Evolutionary conservation across 2,329 filamentous ascomycete species (phyloP).

Genomic region (Cladophialophora bantiana): DNA sequence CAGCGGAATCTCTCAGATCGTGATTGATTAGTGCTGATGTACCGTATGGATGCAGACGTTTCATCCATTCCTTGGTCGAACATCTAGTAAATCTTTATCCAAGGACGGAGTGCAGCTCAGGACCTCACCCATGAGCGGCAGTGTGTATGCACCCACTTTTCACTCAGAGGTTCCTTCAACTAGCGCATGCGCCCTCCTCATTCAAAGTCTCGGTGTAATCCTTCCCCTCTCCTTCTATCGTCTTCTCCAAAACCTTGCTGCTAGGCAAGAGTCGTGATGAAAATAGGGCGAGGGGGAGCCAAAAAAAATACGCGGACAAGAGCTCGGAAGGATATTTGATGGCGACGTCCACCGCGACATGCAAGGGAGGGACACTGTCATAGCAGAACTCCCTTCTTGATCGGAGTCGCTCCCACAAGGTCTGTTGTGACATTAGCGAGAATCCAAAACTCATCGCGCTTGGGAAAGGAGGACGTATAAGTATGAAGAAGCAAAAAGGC

Average conservation of each 20-base stretch:
- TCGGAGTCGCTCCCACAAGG: constrained; percentile 38
- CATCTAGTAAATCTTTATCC: not conserved
- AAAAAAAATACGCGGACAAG: constrained; percentile 43
- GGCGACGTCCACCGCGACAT: constrained; percentile 38
- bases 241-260: constrained; percentile 40
- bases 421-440: not conserved
- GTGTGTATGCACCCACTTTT: not conserved
- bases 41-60: not conserved
- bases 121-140: not conserved
- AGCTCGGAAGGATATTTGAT: constrained; percentile 41
- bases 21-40: not conserved
- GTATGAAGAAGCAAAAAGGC: not conserved
- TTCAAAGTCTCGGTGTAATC: not conserved
- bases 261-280: constrained; percentile 39
- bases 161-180: not conserved
- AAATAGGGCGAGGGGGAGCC: constrained; percentile 36
- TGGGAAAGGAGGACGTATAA: not conserved
- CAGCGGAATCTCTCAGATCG: not conserved
- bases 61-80: not conserved
- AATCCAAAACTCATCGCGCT: not conserved
- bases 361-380: constrained; percentile 40
- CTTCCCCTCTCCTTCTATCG: constrained; percentile 15
- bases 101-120: not conserved
- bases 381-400: constrained; percentile 38
- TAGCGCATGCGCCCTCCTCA: not conserved